Conservation (phyloP, 805 yeast genomes). For the Kluyveromyces siamensis region DNA sequence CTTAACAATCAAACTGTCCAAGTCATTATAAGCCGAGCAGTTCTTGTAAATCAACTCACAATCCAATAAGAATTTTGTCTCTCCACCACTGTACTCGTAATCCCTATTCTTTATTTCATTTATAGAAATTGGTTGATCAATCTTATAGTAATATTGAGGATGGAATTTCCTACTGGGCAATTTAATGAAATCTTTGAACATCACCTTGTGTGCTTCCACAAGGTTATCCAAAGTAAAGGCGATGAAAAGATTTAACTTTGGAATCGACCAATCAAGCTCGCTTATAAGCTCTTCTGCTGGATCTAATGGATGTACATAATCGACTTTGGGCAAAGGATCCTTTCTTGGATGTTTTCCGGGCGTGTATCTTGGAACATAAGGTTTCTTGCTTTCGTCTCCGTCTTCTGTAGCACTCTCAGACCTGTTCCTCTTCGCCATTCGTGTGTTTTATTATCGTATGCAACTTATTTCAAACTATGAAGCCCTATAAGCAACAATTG, state of each 20-base stretch:
- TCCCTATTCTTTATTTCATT: constrained; percentile 46
- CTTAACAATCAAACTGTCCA: constrained; percentile 52
- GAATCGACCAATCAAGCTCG: constrained; percentile 25
- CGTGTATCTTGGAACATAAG: constrained; percentile 12
- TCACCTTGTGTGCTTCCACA: constrained; percentile 18
- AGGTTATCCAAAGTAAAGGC: constrained; percentile 23
- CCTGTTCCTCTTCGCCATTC: constrained; percentile 1
- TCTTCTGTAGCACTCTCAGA: constrained; percentile 3
- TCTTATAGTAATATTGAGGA: constrained; percentile 69
- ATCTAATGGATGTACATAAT: constrained; percentile 21
- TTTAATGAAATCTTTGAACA: constrained; percentile 48
- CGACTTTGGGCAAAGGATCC: constrained; percentile 15
- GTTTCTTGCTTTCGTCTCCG: not conserved
- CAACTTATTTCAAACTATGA: too few relatives aligned
- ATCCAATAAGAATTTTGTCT: constrained; percentile 44
- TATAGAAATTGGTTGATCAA: constrained; percentile 58
- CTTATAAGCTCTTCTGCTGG: constrained; percentile 25
- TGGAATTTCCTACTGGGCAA: constrained; percentile 67
- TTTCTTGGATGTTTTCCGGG: constrained; percentile 28
- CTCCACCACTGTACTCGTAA: constrained; percentile 25
- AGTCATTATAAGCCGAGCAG: constrained; percentile 66
- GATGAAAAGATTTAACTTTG: constrained; percentile 23
- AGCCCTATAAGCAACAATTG: too few relatives aligned
- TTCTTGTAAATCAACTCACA: constrained; percentile 59
- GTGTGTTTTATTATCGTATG: not conserved